Evolutionary conservation across 2,329 filamentous ascomycete species (phyloP).

Genomic region (Elsinoe ampelina): DNA sequence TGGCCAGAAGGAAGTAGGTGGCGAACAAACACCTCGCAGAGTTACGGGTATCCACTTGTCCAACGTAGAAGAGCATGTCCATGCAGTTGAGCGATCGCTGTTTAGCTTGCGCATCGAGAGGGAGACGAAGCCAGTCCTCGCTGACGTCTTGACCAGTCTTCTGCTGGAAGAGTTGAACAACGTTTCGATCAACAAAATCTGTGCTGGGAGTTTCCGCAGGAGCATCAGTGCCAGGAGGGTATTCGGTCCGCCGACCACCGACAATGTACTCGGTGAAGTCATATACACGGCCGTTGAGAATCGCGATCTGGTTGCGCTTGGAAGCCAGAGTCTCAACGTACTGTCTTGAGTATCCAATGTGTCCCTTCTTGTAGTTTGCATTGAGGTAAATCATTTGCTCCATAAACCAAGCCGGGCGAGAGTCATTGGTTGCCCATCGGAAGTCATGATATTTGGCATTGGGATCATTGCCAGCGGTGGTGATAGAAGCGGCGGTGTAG

Average conservation of each 20-base stretch:
- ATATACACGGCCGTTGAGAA: slow-evolving; percentile 71
- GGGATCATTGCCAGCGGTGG: slow-evolving; percentile 57
- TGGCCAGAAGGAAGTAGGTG: slow-evolving; percentile 76
- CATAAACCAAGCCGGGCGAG: slow-evolving; percentile 81
- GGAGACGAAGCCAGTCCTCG: slow-evolving; percentile 63
- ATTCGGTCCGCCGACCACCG: slow-evolving; percentile 60
- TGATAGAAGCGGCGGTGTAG: slow-evolving; percentile 54
- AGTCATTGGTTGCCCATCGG: slow-evolving; percentile 71
- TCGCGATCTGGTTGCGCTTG: slow-evolving; percentile 60
- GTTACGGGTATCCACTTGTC: slow-evolving; percentile 82
- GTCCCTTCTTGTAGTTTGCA: slow-evolving; percentile 73
- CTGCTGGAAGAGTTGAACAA: slow-evolving; percentile 68
- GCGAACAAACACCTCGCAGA: slow-evolving; percentile 79
- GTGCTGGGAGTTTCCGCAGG: slow-evolving; percentile 41
- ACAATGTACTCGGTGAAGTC: slow-evolving; percentile 76
- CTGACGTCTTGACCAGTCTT: slow-evolving; percentile 71
- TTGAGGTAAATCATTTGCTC: slow-evolving; percentile 77
- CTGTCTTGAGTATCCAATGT: slow-evolving; percentile 69
- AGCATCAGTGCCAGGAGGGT: slow-evolving; percentile 46
- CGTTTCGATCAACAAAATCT: slow-evolving; percentile 70
- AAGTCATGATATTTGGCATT: slow-evolving; percentile 90
- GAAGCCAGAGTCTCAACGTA: slow-evolving; percentile 65
- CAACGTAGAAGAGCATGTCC: slow-evolving; percentile 90
- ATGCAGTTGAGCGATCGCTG: slow-evolving; percentile 70
- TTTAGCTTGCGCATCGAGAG: slow-evolving; percentile 48